Base-by-base conservation (phyloP, 2,329 filamentous ascomycete genomes). In the Colletotrichum lini region DNA sequence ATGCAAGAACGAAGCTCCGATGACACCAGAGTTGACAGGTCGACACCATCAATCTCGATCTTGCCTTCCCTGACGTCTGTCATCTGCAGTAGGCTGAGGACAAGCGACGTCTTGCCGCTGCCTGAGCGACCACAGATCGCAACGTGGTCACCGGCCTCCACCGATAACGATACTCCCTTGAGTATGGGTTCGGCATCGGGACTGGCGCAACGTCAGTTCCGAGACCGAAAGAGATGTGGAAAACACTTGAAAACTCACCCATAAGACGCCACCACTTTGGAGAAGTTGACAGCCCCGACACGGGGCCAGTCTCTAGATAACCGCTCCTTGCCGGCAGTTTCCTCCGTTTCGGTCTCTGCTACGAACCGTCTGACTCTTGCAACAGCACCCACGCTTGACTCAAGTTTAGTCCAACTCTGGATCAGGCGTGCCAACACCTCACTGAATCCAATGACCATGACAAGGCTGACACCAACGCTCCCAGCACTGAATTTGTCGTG, bases 401-500 rank as follows among this genome's bases (percentile, higher is more conserved):
- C 73, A 65, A 64, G 81, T 79, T 52, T 72, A 72, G 70, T 75
- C 75, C 65, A 70, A 23, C 16, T 65, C 35, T 72, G 68, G 6
- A 62, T 40, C 26, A 50, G 44, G 6, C 44, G 44, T 6, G 59
- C 59, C 23, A 62, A 3, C 9, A 38, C 35, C 23, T 23, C 6
- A 15, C 65, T 61, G 53, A 72, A 72, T 6, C 70, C 54, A n/a
- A 65, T 70, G 21, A 72, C 53, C 59, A 70, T 72, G 3, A 72
- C 53, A 2, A 72, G 50, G 47, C 67, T 72, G 1, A 72, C 70
- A 6, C 70, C 80, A 72, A 70, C 80, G 80, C 42, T 72, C 73
- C 40, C 78, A 68, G 56, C 74, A 66, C 66, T 80, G 78, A 42
- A 77, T 74, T 18, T 65, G 54, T 49, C 76, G 73, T n/a, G 80